Conservation (phyloP, 106 monocot species). For the Dioscorea zingiberensis region DNA sequence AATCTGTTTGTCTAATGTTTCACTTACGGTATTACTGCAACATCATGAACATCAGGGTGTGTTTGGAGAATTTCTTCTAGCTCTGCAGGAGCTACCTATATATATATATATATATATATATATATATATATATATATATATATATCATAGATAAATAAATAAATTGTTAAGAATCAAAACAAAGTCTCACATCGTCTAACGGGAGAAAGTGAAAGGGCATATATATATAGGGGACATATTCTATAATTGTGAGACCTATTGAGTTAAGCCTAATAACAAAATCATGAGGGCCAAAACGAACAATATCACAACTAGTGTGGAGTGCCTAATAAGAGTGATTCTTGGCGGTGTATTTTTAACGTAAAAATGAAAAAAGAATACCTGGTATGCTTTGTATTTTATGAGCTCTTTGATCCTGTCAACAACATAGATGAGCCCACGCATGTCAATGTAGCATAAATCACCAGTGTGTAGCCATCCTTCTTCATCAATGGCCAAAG, state of each 20-base stretch:
- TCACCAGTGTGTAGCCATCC: constrained; percentile 84
- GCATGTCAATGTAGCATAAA: constrained; percentile 56
- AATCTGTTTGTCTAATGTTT: background rate
- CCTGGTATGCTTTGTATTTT: constrained; percentile 91
- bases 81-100: constrained; percentile 65
- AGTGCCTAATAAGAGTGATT: too few relatives aligned
- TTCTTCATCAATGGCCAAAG: constrained; percentile 39
- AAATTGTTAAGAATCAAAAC: too few relatives aligned
- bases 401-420: constrained; percentile 85
- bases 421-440: constrained; percentile 56
- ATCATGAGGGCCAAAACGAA: too few relatives aligned
- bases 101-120: background rate
- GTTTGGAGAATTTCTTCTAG: constrained; percentile 45
- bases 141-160: too few relatives aligned
- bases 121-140: too few relatives aligned
- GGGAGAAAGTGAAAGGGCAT: too few relatives aligned
- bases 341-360: background rate
- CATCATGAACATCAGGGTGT: constrained; percentile 48
- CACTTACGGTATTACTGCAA: constrained; percentile 59
- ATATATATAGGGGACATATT: too few relatives aligned
- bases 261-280: too few relatives aligned
- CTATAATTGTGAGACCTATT: too few relatives aligned
- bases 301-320: too few relatives aligned
- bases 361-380: constrained; percentile 1
- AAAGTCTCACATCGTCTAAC: too few relatives aligned